Evolutionary conservation across 805 yeast species (phyloP).

Genomic region (Lipomyces yamadae): DNA sequence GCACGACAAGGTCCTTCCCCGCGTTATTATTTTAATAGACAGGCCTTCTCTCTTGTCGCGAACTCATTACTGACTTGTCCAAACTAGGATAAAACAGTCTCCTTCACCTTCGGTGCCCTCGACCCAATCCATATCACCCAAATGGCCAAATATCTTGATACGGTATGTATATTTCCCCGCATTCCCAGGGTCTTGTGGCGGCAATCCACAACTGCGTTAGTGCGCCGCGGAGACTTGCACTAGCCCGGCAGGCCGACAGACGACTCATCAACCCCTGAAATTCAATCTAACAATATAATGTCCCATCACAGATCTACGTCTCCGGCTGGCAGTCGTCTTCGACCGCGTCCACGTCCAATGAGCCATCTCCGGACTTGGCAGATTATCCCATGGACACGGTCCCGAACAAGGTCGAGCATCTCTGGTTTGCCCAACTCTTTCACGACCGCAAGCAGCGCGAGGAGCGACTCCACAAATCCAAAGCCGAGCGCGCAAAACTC

Average conservation of each 20-base stretch:
- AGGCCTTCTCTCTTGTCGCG: no score
- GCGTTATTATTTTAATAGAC: no score
- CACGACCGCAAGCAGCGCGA: slow-evolving; percentile 97
- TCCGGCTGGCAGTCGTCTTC: slow-evolving; percentile 99
- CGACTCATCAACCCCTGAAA: slow-evolving; percentile 7
- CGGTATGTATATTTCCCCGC: slow-evolving; percentile 16
- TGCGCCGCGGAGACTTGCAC: no score
- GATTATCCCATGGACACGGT: slow-evolving; percentile 99
- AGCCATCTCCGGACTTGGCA: slow-evolving; percentile 97
- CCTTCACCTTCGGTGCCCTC: slow-evolving; percentile 92
- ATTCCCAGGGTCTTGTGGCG: no score
- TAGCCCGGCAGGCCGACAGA: not conserved
- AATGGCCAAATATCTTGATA: slow-evolving; percentile 63
- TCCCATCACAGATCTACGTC: slow-evolving; percentile 63
- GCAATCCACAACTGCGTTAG: not conserved
- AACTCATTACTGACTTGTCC: no score
- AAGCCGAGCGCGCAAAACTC: slow-evolving; percentile 68
- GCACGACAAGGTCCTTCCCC: slow-evolving; percentile 56
- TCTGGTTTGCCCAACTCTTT: slow-evolving; percentile 95
- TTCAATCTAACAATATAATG: not conserved
- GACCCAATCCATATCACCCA: slow-evolving; percentile 96
- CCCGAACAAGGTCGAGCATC: slow-evolving; percentile 96
- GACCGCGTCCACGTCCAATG: slow-evolving; percentile 95
- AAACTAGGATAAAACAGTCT: slow-evolving; percentile 63
- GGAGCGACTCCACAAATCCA: slow-evolving; percentile 65